Percentiles rank a stretch among this genome's conserved stretches.
Evolutionary conservation across 495 filamentous ascomycete genomes (phyloP).

Genomic region (Choiromyces venosus): DNA sequence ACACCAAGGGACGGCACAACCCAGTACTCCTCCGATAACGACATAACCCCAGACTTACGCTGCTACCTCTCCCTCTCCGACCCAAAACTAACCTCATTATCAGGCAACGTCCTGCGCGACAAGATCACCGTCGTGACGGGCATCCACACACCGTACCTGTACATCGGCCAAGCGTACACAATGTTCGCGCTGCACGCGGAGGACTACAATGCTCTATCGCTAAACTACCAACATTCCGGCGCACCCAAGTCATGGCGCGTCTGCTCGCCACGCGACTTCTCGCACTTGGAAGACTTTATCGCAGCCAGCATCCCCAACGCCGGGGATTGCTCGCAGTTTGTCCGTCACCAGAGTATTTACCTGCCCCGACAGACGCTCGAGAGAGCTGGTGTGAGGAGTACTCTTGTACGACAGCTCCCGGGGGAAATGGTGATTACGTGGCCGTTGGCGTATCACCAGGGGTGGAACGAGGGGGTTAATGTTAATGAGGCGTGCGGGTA

Average conservation of each 20-base stretch:
- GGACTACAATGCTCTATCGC: constrained; percentile 39
- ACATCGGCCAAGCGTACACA: constrained; percentile 38
- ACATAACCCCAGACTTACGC: constrained; percentile 29
- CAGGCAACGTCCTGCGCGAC: constrained; percentile 34
- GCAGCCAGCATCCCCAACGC: not conserved
- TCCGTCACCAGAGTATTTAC: constrained; percentile 34
- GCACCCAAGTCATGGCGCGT: constrained; percentile 40
- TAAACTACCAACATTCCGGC: constrained; percentile 40
- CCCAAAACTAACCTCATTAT: constrained; percentile 25
- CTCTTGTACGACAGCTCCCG: constrained; percentile 30
- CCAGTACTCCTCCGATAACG: constrained; percentile 41
- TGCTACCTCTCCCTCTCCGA: constrained; percentile 32
- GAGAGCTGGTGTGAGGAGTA: constrained; percentile 25
- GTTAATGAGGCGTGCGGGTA: constrained; percentile 40
- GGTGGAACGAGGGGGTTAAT: constrained; percentile 40
- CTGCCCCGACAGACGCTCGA: constrained; percentile 28
- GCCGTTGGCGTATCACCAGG: constrained; percentile 40
- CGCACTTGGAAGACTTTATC: constrained; percentile 33
- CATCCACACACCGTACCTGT: constrained; percentile 41
- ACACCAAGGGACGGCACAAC: constrained; percentile 25
- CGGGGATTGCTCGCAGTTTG: constrained; percentile 36
- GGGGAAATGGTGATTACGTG: constrained; percentile 40
- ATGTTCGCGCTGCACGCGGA: constrained; percentile 40
- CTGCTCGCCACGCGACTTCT: constrained; percentile 30
- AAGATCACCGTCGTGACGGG: constrained; percentile 27